These are phyloP conservation scores for Secale cereale DNA, from an alignment of 176 grass and related monocot species.

Conservation along the genomic window DNA sequence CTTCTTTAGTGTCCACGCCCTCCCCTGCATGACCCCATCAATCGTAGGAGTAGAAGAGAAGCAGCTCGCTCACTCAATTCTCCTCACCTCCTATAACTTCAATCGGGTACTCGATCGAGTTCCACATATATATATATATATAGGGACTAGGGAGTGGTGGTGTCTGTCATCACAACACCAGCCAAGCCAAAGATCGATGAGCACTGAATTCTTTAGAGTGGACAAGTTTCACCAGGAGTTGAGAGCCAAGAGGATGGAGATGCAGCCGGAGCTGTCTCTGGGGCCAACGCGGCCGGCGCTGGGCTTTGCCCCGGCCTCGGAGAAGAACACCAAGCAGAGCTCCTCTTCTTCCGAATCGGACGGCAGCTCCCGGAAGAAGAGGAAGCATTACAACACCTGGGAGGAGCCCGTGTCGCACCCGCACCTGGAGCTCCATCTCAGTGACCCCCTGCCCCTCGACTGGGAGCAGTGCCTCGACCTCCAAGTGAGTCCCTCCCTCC, in stretches of 20 bases:
- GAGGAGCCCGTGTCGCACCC: constrained; percentile 36
- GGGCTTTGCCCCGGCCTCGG: not conserved
- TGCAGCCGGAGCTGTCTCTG: constrained; percentile 63
- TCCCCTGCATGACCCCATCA: constrained; percentile 71
- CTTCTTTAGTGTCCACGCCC: constrained; percentile 55
- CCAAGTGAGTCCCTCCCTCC: constrained; percentile 38
- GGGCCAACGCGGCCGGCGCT: constrained; percentile 37
- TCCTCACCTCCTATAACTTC: constrained; percentile 11
- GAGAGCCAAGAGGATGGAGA: constrained; percentile 30
- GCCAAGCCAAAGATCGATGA: constrained; percentile 23
- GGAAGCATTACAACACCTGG: constrained; percentile 62
- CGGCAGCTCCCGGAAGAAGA: constrained; percentile 61
- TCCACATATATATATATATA: not conserved
- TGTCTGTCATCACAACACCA: not conserved
- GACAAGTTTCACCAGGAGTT: constrained; percentile 12
- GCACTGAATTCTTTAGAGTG: constrained; percentile 31
- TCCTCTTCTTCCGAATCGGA: constrained; percentile 80
- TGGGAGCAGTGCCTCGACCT: constrained; percentile 99
- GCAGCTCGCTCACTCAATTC: not conserved
- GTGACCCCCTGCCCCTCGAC: constrained; percentile 71
- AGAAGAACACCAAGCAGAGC: constrained; percentile 40
- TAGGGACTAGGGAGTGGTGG: not conserved
- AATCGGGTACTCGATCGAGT: not conserved
- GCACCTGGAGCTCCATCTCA: constrained; percentile 72
- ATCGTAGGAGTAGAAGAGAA: constrained; percentile 28